Evolutionary conservation across 2,329 filamentous ascomycete species (phyloP), one percentile per base, ranked within the genome.

Genomic region (Tolypocladium guangdongense): DNA sequence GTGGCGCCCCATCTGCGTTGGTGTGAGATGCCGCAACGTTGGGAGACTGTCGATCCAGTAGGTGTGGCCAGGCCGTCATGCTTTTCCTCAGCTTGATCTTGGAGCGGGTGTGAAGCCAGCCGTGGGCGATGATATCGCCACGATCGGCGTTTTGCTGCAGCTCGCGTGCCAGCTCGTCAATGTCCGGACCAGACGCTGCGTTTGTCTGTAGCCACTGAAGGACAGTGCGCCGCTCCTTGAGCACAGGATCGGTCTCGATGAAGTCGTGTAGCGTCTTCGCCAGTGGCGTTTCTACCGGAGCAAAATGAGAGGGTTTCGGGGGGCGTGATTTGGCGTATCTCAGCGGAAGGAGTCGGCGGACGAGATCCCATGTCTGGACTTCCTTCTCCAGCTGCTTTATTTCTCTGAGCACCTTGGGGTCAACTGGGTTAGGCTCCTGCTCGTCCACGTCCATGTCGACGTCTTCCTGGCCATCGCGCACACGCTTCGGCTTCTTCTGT

Each of bases 1-100:
- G 71, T 7, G 81, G 78, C 52, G 82, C 82, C 30, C 78, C 81
- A 61, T 82, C 78, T 35, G 76, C 76, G 62, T 75, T 85, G 58
- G 78, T 66, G 49, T 83, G 76, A 4, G 78, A 78, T 51, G 76
- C 73, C 24, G 78, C 75, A 49, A 81, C 76, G 55, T 75, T 78
- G 16, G 78, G 71, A 39, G 80, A 78, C 57, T 79, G 75, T 2
- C 82, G 83, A 54, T 88, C 84, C 24, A 90, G 71, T 7, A 82
- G 74, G 55, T 82, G 79, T 37, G 79, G 78, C 75, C 81, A 84
- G 32, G 82, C 80, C 55, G 87, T 81, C 58, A 93, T 73, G 54
- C 87, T 84, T 73, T 97, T 99, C 66, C 89, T 83, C 54, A 88
- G 81, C 73, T 99, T 99, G 69, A 99, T 90, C 49, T 86, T 85